Evolutionary conservation across 2,329 filamentous ascomycete genomes (phyloP).

Genomic region (Metarhizium brunneum): DNA sequence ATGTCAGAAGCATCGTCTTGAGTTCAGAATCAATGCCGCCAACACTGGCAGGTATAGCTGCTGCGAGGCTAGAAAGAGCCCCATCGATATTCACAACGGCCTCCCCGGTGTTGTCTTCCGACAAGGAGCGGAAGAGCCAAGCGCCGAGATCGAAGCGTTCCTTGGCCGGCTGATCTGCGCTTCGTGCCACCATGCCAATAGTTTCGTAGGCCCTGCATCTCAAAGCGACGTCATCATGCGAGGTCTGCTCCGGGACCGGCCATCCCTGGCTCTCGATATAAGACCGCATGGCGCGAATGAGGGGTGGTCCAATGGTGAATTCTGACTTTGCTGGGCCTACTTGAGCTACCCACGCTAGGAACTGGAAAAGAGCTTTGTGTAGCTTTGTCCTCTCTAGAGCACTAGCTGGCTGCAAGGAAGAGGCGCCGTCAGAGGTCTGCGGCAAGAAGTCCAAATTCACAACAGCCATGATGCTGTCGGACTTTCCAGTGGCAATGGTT

Average conservation of each 20-base stretch:
- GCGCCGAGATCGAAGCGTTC: constrained; percentile 46
- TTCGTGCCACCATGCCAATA: constrained; percentile 70
- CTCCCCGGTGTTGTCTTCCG: constrained; percentile 65
- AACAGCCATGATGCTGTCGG: constrained; percentile 56
- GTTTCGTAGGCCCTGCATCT: constrained; percentile 83
- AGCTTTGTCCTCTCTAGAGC: constrained; percentile 72
- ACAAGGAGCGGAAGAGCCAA: constrained; percentile 79
- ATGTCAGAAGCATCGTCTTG: constrained; percentile 52
- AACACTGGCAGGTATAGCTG: constrained; percentile 28
- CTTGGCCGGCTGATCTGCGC: constrained; percentile 45
- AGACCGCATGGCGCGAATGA: constrained; percentile 59
- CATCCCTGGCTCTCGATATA: constrained; percentile 79
- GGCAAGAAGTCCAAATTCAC: constrained; percentile 57
- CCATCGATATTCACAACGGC: constrained; percentile 85
- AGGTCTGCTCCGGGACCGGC: constrained; percentile 55
- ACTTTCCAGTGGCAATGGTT: constrained; percentile 59
- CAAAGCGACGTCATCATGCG: constrained; percentile 53
- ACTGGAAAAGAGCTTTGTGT: constrained; percentile 73
- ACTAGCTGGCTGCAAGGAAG: constrained; percentile 28
- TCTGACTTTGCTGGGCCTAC: constrained; percentile 51
- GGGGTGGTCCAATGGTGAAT: constrained; percentile 57
- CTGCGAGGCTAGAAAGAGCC: constrained; percentile 65
- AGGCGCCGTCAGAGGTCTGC: constrained; percentile 1
- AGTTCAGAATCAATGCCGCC: constrained; percentile 24
- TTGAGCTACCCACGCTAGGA: constrained; percentile 77